Percentiles rank a stretch among this genome's conserved stretches.
Evolutionary conservation across 78 protist genomes (phyloP).

Genomic region (Dictyostelium capitatum): DNA sequence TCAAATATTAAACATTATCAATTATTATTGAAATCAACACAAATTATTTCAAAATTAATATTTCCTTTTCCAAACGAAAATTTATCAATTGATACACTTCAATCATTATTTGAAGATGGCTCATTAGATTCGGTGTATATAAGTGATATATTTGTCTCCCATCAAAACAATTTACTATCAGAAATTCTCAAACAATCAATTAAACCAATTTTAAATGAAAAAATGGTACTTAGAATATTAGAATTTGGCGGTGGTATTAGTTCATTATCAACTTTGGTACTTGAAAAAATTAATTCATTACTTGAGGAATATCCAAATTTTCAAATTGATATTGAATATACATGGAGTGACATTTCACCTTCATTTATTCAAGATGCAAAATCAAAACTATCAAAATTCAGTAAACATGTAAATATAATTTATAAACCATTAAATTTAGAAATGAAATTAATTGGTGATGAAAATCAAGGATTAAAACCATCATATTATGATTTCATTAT

Average conservation of each 20-base stretch:
- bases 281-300: not conserved
- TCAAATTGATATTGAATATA: not conserved
- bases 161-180: not conserved
- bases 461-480: not conserved
- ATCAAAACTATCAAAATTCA: not conserved
- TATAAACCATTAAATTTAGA: not conserved
- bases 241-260: constrained; percentile 24
- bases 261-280: not conserved
- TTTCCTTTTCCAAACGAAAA: too few species aligned
- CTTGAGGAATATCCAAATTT: not conserved
- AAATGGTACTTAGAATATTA: not conserved
- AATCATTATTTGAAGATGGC: too few species aligned
- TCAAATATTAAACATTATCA: too few species aligned
- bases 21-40: too few species aligned
- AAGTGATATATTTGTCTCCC: too few species aligned
- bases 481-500: constrained; percentile 30
- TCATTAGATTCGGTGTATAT: too few species aligned
- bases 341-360: constrained; percentile 1
- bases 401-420: not conserved
- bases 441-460: not conserved
- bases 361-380: not conserved
- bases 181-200: not conserved
- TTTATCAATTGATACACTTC: too few species aligned
- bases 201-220: not conserved
- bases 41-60: too few species aligned